Base-by-base conservation (phyloP, 2,329 filamentous ascomycete species). In the Fusarium sp. region DNA sequence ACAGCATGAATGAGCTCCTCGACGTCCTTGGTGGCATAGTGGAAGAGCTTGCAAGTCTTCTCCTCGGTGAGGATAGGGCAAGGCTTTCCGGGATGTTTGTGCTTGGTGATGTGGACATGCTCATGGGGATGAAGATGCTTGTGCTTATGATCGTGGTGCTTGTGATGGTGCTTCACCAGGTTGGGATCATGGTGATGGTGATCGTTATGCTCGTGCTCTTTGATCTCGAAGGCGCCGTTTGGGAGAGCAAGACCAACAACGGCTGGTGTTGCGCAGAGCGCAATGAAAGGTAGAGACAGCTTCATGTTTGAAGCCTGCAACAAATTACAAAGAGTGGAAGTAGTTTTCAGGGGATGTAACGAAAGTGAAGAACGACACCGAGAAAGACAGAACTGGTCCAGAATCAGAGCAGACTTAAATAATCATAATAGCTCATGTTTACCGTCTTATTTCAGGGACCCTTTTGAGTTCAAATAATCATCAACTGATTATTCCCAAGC, bases 21-120 rank as follows among this genome's bases (percentile, higher is more conserved):
- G 4, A 72, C 64, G 66, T 74, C 70, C 18, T 77, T 66, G 7
- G 76, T 73, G 16, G 78, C 71, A 37, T 54, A 15, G 57, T 74
- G 49, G 48, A 80, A 73, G 51, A 70, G 73, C 39, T 76, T 60
- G 60, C 76, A 79, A 12, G 78, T 48, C 19, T 55, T 45, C 21
- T 67, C 52, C 35, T 78, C 73, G 12, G 73, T 77, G 52, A 79
- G 52, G 35, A 63, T 37, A 31, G 57, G 52, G 42, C 70, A 73
- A 44, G 66, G 66, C 48, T 64, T 66, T 57, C 72, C 52, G n/a
- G 63, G 66, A 23, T 74, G 60, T 56, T 71, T 63, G 44, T 73
- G 63, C n/a, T 54, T 74, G 52, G 23, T 71, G 35, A 38, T 63
- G 9, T 71, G 60, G 7, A 66, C 19, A 25, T 76, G 59, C 15